Evolutionary conservation across 2,329 filamentous ascomycete genomes (phyloP), one percentile per base, ranked within the genome.

Genomic region (Fusarium incarnatum): DNA sequence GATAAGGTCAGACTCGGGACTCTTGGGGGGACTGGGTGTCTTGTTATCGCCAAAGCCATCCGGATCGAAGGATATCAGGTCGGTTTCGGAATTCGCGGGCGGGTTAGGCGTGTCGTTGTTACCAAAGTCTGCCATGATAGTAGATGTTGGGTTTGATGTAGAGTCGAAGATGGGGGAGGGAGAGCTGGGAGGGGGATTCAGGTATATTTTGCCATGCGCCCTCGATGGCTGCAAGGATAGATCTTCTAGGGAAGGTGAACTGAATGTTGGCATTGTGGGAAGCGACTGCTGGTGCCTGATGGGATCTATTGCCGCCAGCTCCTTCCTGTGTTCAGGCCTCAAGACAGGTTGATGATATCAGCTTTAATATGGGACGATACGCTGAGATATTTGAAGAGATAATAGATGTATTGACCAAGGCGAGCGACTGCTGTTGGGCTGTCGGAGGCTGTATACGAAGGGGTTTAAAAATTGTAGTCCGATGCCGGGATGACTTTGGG

Each of bases 71-170:
- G 10, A 37, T n/a, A 37, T n/a, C 34, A n/a, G 18, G 5, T 37
- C 16, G 5, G 5, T 6, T 11, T n/a, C 34, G 10, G 18, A 2
- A 1, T 12, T 37, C 0, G 1, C 10, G 10, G 34, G 34, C 0
- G 18, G 18, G 6, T 12, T 6, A 4, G 10, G 34, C 16, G 18
- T n/a, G 18, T 37, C 10, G 34, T 37, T 37, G 34, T 4, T 6
- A 12, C 34, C 34, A 37, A 12, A n/a, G 6, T 37, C 34, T 7
- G 6, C 34, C 34, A 37, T 37, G 18, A 10, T 34, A 8, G 16
- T 10, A 6, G 22, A 22, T 22, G 22, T 22, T 22, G 22, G 22
- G 22, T 3, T 22, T 22, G 22, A 22, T 11, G 18, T 12, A n/a
- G 34, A 37, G 34, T 37, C 34, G 34, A 37, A 3, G 34, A 37